These are phyloP conservation scores for Daucus carota DNA, from an alignment of 129 eudicot genomes.

Conservation along the genomic window DNA sequence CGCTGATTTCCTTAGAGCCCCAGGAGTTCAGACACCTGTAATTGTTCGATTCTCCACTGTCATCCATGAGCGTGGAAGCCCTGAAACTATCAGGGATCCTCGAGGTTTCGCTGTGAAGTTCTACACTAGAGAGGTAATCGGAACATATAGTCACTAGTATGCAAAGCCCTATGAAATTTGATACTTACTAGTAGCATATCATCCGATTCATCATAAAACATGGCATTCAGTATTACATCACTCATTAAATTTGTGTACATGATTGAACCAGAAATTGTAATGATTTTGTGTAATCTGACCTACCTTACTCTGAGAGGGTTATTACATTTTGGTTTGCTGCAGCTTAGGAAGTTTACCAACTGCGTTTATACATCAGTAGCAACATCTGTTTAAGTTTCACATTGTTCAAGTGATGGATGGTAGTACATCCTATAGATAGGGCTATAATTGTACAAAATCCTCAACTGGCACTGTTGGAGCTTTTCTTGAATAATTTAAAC, in stretches of 20 bases:
- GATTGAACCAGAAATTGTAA: neutral
- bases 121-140: conserved; percentile 73
- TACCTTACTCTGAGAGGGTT: neutral
- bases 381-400: neutral
- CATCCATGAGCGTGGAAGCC: conserved; percentile 87
- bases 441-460: neutral
- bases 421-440: neutral
- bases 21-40: conserved; percentile 82
- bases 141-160: neutral
- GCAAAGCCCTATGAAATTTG: neutral
- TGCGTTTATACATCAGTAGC: neutral
- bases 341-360: neutral
- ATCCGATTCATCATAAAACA: neutral
- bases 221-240: neutral
- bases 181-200: neutral
- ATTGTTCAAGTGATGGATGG: neutral
- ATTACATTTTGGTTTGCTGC: neutral
- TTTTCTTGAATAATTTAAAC: neutral
- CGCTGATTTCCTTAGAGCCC: conserved; percentile 84
- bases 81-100: conserved; percentile 85
- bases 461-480: neutral
- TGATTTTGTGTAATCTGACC: neutral
- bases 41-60: conserved; percentile 89
- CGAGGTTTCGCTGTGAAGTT: conserved; percentile 85
- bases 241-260: neutral